Evolutionary conservation across 2,329 filamentous ascomycete genomes (phyloP), one percentile per base, ranked within the genome.

Genomic region (Fusarium foetens): DNA sequence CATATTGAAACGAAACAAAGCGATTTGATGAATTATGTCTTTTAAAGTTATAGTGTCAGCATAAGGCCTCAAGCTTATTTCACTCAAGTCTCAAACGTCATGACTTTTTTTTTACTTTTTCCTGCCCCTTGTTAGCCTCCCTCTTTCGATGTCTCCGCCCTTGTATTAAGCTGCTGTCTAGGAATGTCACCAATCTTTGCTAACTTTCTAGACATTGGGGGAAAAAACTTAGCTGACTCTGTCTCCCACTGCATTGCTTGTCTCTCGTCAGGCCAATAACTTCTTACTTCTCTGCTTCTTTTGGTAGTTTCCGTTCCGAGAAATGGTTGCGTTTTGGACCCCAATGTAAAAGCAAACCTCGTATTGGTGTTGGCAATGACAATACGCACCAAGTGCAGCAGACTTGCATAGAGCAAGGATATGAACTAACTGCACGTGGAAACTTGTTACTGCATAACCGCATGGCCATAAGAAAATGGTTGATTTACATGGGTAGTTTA

Each of bases 241-340:
- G 8, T 46, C 39, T 63, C 42, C 58, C 29, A 54, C 58, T 35
- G 42, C 45, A 27, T 33, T 64, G 49, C 58, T 53, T 60, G n/a
- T 60, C 41, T 33, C 41, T 68, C 45, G 52, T 31, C 43, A 55
- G 48, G 63, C 41, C 63, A 54, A 43, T 36, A n/a, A n/a, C 9
- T 29, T 45, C 42, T 19, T n/a, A 4, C 38, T 21, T 58, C 42
- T 42, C 25, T 53, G 36, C 33, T 27, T 21, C 58, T 52, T 25
- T 63, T 70, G 70, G 70, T 45, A 41, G 52, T 58, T 73, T 65
- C 70, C 63, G 31, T 71, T 64, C 70, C 70, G 46, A 68, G 54
- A 59, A 59, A 53, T 39, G 31, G 9, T 27, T 60, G 51, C 39
- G 31, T 41, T 39, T 49, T 36, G 36, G 54, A 58, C 33, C 55